Percentiles rank a stretch among this genome's conserved stretches.
Evolutionary conservation across 208 protist species (phyloP).

Genomic region (Endotrypanum monterogeii): DNA sequence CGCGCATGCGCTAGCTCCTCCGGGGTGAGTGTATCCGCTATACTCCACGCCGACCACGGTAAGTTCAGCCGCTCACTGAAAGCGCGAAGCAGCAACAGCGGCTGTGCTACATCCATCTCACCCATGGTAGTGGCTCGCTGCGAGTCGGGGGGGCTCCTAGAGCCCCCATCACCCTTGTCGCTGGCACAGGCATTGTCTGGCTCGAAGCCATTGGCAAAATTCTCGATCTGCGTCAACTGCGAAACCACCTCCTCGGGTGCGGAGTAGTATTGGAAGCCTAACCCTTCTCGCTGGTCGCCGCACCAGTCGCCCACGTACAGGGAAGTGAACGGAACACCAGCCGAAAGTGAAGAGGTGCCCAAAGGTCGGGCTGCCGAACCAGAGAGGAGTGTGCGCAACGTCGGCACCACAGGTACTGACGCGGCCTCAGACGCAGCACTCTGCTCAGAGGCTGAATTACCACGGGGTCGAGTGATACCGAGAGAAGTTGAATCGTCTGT

Average conservation of each 20-base stretch:
- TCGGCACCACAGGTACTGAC: background rate
- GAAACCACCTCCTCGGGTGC: constrained; percentile 23
- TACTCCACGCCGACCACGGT: constrained; percentile 55
- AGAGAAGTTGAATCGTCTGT: background rate
- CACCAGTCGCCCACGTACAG: constrained; percentile 81
- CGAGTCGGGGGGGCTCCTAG: background rate
- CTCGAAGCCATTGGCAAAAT: background rate
- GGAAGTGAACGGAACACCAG: constrained; percentile 33
- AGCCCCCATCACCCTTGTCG: background rate
- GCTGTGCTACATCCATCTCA: background rate
- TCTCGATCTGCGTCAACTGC: background rate
- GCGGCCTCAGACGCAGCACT: background rate
- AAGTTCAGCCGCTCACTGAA: constrained; percentile 50
- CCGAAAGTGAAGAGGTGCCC: background rate
- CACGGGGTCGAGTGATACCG: background rate
- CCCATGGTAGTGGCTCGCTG: background rate
- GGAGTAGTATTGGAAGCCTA: constrained; percentile 75
- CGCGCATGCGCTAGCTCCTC: constrained; percentile 24
- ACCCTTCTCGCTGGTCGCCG: constrained; percentile 60
- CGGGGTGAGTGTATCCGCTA: constrained; percentile 36
- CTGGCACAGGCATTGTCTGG: background rate
- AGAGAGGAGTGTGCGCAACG: constrained; percentile 2
- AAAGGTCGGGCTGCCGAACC: background rate
- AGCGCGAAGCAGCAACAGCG: constrained; percentile 37
- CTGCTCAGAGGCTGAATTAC: background rate